These are phyloP conservation scores for Botrytis cinerea DNA, from an alignment of 2,329 filamentous ascomycete genomes.

Conservation along the genomic window DNA sequence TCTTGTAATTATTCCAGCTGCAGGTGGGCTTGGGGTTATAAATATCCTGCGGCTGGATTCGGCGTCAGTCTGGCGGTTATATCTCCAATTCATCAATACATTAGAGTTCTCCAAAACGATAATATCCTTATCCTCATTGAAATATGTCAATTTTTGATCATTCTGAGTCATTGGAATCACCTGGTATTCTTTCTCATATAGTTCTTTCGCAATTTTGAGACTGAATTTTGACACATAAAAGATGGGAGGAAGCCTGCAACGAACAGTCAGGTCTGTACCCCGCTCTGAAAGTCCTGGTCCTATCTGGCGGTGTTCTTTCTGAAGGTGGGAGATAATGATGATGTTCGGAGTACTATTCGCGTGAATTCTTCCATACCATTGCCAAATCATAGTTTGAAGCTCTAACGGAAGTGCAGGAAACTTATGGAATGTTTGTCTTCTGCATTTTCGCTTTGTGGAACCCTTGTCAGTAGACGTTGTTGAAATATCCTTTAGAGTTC, in stretches of 20 bases:
- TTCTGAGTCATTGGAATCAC: not conserved
- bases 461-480: not conserved
- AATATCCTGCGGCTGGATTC: not conserved
- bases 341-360: not conserved
- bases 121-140: not conserved
- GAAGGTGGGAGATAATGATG: not conserved
- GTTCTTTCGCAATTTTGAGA: not conserved
- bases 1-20: not conserved
- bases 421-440: not conserved
- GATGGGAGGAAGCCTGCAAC: not conserved
- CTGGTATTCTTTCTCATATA: slow-evolving; percentile 1
- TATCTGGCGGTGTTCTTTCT: too few species aligned
- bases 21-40: fast-evolving
- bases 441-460: not conserved
- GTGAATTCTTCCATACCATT: slow-evolving; percentile 5
- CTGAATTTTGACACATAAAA: not conserved
- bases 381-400: not conserved
- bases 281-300: not conserved
- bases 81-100: not conserved
- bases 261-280: not conserved
- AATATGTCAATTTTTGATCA: not conserved
- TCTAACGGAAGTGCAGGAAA: not conserved
- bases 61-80: not conserved
- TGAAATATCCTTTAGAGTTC: not conserved
- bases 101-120: not conserved